A percentile compares a stretch with the other conserved stretches of the same genome.
These are phyloP conservation scores for Penicillium sp. DNA, from an alignment of 2,329 filamentous ascomycete genomes.

Conservation along the genomic window DNA sequence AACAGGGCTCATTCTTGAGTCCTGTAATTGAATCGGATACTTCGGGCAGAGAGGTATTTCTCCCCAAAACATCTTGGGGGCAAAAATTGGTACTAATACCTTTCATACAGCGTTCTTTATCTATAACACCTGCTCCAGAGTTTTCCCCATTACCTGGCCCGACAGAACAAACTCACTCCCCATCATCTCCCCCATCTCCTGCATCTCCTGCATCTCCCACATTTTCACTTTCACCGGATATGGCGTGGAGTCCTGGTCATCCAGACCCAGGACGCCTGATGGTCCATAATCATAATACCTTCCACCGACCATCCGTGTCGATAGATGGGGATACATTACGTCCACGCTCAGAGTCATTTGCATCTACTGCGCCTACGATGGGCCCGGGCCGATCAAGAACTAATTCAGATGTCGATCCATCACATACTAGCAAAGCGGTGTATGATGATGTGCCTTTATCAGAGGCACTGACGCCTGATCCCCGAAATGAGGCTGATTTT, in stretches of 20 bases:
- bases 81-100: constrained; percentile 7
- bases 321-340: constrained; percentile 51
- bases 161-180: constrained; percentile 24
- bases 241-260: constrained; percentile 26
- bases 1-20: constrained; percentile 19
- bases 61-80: not conserved
- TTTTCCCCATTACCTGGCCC: constrained; percentile 24
- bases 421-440: constrained; percentile 20
- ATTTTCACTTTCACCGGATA: constrained; percentile 26
- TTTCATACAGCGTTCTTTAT: constrained; percentile 21
- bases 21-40: constrained; percentile 20
- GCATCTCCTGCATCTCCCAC: constrained; percentile 19
- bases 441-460: constrained; percentile 45
- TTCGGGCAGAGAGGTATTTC: constrained; percentile 24
- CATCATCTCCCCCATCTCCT: constrained; percentile 6
- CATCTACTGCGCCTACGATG: constrained; percentile 40
- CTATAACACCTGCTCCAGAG: constrained; percentile 18
- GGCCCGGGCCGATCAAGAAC: constrained; percentile 34
- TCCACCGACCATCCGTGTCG: constrained; percentile 38
- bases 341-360: constrained; percentile 46
- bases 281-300: constrained; percentile 31
- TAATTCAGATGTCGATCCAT: constrained; percentile 34
- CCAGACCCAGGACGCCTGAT: constrained; percentile 28
- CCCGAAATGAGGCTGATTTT: constrained; percentile 77
- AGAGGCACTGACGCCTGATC: constrained; percentile 74